Evolutionary conservation across 2,329 filamentous ascomycete species (phyloP).

Genomic region (Penicillium rolfsii): DNA sequence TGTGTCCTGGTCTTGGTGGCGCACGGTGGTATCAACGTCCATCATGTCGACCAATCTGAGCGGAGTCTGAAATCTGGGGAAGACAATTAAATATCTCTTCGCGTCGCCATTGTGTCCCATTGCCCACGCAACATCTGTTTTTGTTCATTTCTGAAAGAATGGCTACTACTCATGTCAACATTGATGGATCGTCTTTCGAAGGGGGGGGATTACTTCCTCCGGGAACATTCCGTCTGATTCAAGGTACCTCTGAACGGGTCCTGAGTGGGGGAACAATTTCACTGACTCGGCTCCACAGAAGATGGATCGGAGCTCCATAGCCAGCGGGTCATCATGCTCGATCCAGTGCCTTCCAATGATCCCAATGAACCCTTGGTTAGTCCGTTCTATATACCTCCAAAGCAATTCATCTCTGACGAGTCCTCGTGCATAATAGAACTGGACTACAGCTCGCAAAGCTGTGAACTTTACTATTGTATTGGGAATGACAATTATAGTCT

Average conservation of each 20-base stretch:
- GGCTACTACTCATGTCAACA: background rate
- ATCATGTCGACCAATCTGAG: slow-evolving; percentile 13
- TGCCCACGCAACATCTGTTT: background rate
- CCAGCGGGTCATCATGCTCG: slow-evolving; percentile 34
- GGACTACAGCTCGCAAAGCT: slow-evolving; percentile 47
- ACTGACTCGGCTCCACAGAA: slow-evolving; percentile 13
- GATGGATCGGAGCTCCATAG: slow-evolving; percentile 13
- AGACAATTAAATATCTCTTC: slow-evolving; percentile 15
- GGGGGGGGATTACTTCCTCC: slow-evolving; percentile 22
- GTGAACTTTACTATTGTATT: slow-evolving; percentile 49
- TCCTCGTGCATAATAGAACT: slow-evolving; percentile 41
- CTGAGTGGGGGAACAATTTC: background rate
- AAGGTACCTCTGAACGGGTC: slow-evolving; percentile 14
- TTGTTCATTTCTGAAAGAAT: background rate
- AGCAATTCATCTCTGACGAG: background rate
- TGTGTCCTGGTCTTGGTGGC: slow-evolving; percentile 1
- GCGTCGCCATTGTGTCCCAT: background rate
- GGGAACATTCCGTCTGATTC: slow-evolving; percentile 33
- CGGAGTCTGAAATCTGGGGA: background rate
- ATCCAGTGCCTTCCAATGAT: slow-evolving; percentile 41
- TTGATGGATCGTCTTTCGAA: background rate
- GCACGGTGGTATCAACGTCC: background rate
- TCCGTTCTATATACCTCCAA: slow-evolving; percentile 13
- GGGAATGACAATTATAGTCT: slow-evolving; percentile 50
- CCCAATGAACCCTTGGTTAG: slow-evolving; percentile 38